Conservation (phyloP, 371 early-diverging fungal species). For the Mortierella sp. region DNA sequence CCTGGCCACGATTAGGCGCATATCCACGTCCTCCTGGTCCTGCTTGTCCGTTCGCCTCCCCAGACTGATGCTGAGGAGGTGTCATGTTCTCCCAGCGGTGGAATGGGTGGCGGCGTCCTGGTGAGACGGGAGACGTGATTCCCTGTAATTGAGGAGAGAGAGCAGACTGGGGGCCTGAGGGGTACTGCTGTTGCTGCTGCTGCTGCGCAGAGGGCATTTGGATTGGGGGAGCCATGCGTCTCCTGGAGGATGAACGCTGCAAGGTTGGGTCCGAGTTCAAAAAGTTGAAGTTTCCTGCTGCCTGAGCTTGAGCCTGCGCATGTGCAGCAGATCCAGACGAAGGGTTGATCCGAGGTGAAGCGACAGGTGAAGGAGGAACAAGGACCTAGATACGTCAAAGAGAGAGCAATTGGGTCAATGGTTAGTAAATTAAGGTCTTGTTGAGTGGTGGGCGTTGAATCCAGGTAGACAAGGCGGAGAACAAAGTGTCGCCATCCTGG, state of each 20-base stretch:
- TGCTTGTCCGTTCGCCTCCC: constrained; percentile 6
- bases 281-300: constrained; percentile 37
- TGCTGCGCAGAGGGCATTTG: constrained; percentile 26
- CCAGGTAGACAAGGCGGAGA: background rate
- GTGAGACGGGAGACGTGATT: constrained; percentile 41
- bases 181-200: constrained; percentile 7
- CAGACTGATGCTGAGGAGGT: constrained; percentile 13
- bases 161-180: constrained; percentile 7
- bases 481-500: background rate
- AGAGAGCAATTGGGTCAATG: background rate
- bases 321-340: constrained; percentile 17
- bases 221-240: constrained; percentile 36
- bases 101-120: constrained; percentile 45
- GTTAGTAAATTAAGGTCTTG: background rate
- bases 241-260: constrained; percentile 40
- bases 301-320: constrained; percentile 3
- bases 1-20: constrained; percentile 30
- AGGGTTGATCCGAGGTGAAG: constrained; percentile 41
- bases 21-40: constrained; percentile 13
- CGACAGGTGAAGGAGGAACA: constrained; percentile 47
- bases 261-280: constrained; percentile 54
- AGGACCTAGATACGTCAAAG: constrained; percentile 26
- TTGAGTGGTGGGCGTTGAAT: background rate
- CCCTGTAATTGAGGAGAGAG: constrained; percentile 28
- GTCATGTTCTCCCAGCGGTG: constrained; percentile 41